phyloP scores from a whole-genome alignment of 148 eudicot species.

The Rhododendron vialii region DNA sequence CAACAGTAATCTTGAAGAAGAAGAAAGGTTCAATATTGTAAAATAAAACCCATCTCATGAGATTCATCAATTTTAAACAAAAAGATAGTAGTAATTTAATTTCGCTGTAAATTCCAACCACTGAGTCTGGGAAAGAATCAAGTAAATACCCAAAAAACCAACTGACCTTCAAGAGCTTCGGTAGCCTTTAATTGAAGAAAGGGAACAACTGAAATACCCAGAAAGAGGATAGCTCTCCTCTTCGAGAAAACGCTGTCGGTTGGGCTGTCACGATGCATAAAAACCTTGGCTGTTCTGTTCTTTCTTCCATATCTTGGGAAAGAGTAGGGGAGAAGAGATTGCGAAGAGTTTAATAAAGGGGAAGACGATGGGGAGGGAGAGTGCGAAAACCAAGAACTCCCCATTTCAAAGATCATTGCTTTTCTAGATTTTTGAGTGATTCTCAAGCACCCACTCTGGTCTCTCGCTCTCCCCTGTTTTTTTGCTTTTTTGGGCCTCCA shows the following conservation, averaged over 20 bases:
- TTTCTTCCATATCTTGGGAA: constrained; percentile 41
- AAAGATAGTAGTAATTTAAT: constrained; percentile 2
- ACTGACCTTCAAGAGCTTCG: constrained; percentile 34
- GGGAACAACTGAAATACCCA: constrained; percentile 65
- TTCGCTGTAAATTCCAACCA: not conserved
- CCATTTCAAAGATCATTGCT: constrained; percentile 31
- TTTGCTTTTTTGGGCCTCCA: not conserved
- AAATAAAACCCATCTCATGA: constrained; percentile 11
- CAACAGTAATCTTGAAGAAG: not conserved
- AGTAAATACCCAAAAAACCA: constrained; percentile 4
- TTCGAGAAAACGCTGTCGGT: constrained; percentile 24
- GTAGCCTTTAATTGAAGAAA: constrained; percentile 39
- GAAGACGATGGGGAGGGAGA: constrained; percentile 26
- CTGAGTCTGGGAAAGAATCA: constrained; percentile 2
- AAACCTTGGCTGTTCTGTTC: constrained; percentile 34
- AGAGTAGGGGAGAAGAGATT: constrained; percentile 19
- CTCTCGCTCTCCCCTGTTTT: not conserved
- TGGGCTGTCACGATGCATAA: constrained; percentile 23
- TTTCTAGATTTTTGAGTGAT: constrained; percentile 5
- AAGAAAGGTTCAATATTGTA: not conserved
- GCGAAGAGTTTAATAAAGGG: constrained; percentile 25
- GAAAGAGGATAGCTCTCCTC: constrained; percentile 49
- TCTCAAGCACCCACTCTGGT: not conserved
- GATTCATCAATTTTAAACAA: not conserved
- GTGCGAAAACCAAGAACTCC: constrained; percentile 39